Conservation (phyloP, 1,139 yeast species). For the Geotrichum reessii region DNA sequence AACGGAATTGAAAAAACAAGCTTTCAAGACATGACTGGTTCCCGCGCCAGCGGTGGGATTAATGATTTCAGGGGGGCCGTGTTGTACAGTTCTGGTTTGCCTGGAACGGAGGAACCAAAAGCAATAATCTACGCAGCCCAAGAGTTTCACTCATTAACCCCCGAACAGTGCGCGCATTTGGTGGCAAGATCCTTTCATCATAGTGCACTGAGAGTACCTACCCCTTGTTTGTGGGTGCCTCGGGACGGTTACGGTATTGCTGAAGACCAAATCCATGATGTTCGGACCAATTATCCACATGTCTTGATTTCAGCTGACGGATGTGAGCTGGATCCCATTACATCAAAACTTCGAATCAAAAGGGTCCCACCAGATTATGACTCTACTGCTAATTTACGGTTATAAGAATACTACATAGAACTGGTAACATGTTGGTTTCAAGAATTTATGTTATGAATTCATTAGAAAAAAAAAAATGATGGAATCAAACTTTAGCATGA, state of each 20-base stretch:
- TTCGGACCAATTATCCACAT: constrained; percentile 26
- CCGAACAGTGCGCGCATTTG: constrained; percentile 25
- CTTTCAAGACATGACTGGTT: no score
- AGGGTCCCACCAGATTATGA: constrained; percentile 26
- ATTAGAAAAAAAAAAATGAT: no score
- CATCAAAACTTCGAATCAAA: constrained; percentile 21
- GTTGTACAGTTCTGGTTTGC: neutral
- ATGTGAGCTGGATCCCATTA: constrained; percentile 15
- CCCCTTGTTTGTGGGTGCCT: constrained; percentile 37
- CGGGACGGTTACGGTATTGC: constrained; percentile 33
- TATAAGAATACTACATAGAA: no score
- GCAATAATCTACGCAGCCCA: neutral
- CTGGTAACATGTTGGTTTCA: no score
- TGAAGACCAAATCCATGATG: constrained; percentile 30
- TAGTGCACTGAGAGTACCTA: constrained; percentile 27
- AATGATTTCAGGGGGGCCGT: no score
- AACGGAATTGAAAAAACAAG: constrained; percentile 28
- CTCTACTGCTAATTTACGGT: constrained; percentile 10
- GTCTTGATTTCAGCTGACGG: constrained; percentile 27
- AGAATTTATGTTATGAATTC: neutral
- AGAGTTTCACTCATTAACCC: constrained; percentile 17
- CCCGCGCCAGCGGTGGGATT: no score
- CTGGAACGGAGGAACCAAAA: neutral
- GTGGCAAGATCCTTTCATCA: constrained; percentile 30
- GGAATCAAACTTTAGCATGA: no score